Evolutionary conservation across 2,329 filamentous ascomycete species (phyloP).

Genomic region (Penicillium sp.): DNA sequence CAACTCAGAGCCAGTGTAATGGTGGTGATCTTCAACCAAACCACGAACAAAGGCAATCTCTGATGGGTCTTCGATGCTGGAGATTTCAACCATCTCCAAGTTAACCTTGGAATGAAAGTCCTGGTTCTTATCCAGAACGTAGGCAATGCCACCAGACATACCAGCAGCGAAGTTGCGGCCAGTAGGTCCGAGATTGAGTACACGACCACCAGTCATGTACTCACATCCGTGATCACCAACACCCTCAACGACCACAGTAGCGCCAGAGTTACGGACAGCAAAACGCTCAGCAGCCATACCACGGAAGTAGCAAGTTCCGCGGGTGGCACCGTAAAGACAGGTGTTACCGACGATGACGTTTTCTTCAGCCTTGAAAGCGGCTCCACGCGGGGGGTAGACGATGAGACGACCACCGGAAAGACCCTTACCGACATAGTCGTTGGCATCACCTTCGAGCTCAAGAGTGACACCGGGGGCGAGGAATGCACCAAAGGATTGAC

Average conservation of each 20-base stretch:
- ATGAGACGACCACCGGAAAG: conserved; percentile 90
- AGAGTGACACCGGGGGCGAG: conserved; percentile 89
- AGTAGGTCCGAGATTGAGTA: conserved; percentile 81
- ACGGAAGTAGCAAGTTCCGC: conserved; percentile 91
- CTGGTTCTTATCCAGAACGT: conserved; percentile 82
- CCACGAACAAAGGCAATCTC: conserved; percentile 90
- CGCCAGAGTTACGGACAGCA: conserved; percentile 93
- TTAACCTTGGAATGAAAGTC: conserved; percentile 95
- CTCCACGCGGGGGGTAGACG: conserved; percentile 84
- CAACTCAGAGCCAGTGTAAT: conserved; percentile 94
- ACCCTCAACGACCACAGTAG: conserved; percentile 92
- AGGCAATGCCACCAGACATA: conserved; percentile 98
- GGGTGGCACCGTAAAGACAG: conserved; percentile 90
- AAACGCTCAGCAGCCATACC: conserved; percentile 96
- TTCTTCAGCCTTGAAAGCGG: conserved; percentile 93
- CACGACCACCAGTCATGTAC: conserved; percentile 97
- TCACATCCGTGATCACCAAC: conserved; percentile 95
- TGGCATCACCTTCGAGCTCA: conserved; percentile 91
- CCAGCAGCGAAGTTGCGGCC: conserved; percentile 96
- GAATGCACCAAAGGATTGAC: conserved; percentile 94
- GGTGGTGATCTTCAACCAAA: conserved; percentile 93
- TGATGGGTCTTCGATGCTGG: conserved; percentile 74
- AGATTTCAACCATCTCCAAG: conserved; percentile 94
- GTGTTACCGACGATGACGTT: conserved; percentile 92
- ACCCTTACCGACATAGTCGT: conserved; percentile 96